These are phyloP conservation scores for Trichophyton equinum DNA, from an alignment of 2,329 filamentous ascomycete genomes.

Conservation along the genomic window DNA sequence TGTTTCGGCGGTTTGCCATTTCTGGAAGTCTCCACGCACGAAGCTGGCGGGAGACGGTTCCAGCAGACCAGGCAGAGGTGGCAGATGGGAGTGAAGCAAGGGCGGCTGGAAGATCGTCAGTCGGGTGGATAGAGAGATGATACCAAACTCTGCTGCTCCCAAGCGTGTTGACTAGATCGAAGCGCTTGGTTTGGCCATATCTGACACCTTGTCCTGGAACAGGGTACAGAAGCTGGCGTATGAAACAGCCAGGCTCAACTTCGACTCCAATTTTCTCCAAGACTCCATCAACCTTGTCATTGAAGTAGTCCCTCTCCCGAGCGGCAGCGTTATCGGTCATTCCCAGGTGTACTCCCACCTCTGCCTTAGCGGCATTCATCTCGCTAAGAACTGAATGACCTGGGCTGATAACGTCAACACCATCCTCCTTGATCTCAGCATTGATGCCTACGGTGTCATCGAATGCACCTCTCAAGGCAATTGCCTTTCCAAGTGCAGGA, in stretches of 20 bases:
- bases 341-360: conserved; percentile 66
- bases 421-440: conserved; percentile 92
- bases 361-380: conserved; percentile 68
- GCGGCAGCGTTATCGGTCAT: conserved; percentile 55
- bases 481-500: conserved; percentile 67
- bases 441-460: conserved; percentile 91
- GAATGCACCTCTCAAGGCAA: conserved; percentile 82
- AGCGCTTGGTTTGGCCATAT: conserved; percentile 62
- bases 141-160: conserved; percentile 88
- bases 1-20: conserved; percentile 89
- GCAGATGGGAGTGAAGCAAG: conserved; percentile 59
- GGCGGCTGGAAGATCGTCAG: conserved; percentile 66
- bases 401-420: conserved; percentile 59
- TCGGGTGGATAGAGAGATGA: conserved; percentile 82
- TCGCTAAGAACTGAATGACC: conserved; percentile 77
- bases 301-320: conserved; percentile 61
- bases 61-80: conserved; percentile 84
- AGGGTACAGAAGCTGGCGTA: conserved; percentile 72
- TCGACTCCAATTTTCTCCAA: conserved; percentile 79
- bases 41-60: conserved; percentile 80
- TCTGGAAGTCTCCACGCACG: conserved; percentile 88
- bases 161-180: conserved; percentile 63
- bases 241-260: conserved; percentile 66
- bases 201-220: conserved; percentile 64
- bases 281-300: conserved; percentile 70